Evolutionary conservation across 805 yeast genomes (phyloP).

Genomic region (Candida hungchunana): DNA sequence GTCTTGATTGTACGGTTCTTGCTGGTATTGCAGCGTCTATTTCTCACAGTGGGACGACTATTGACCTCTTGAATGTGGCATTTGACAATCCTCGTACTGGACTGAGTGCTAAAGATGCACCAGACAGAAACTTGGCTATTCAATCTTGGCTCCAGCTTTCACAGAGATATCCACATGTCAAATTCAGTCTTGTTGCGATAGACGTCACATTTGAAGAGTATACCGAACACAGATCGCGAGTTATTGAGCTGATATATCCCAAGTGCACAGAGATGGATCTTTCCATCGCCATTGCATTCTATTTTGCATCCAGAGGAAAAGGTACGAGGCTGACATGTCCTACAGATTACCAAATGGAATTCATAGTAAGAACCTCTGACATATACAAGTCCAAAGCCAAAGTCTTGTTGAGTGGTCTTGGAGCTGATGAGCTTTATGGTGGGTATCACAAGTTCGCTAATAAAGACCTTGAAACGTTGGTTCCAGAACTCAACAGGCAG

Average conservation of each 20-base stretch:
- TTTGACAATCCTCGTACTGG: slow-evolving; percentile 85
- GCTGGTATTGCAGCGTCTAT: slow-evolving; percentile 48
- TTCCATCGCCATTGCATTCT: slow-evolving; percentile 92
- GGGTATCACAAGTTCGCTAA: slow-evolving; percentile 84
- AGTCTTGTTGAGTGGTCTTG: slow-evolving; percentile 86
- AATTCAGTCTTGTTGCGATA: slow-evolving; percentile 55
- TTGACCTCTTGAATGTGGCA: slow-evolving; percentile 89
- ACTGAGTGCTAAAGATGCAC: slow-evolving; percentile 58
- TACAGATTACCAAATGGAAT: slow-evolving; percentile 9
- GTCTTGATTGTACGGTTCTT: slow-evolving; percentile 84
- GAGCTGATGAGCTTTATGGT: slow-evolving; percentile 96
- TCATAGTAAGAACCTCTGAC: slow-evolving; percentile 7
- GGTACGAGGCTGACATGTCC: slow-evolving; percentile 27
- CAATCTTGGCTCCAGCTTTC: slow-evolving; percentile 53
- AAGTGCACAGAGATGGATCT: slow-evolving; percentile 90
- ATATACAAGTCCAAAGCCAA: slow-evolving; percentile 53
- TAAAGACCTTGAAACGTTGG: slow-evolving; percentile 40
- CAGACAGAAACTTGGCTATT: slow-evolving; percentile 78
- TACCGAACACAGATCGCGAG: slow-evolving; percentile 43
- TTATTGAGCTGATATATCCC: slow-evolving; percentile 72
- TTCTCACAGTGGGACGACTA: slow-evolving; percentile 28
- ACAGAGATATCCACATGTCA: slow-evolving; percentile 36
- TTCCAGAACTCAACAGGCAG: slow-evolving; percentile 62
- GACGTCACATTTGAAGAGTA: slow-evolving; percentile 72
- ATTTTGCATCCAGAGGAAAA: slow-evolving; percentile 72